These are phyloP conservation scores for Alternaria sp. DNA, from an alignment of 2,329 filamentous ascomycete species.

Conservation along the genomic window DNA sequence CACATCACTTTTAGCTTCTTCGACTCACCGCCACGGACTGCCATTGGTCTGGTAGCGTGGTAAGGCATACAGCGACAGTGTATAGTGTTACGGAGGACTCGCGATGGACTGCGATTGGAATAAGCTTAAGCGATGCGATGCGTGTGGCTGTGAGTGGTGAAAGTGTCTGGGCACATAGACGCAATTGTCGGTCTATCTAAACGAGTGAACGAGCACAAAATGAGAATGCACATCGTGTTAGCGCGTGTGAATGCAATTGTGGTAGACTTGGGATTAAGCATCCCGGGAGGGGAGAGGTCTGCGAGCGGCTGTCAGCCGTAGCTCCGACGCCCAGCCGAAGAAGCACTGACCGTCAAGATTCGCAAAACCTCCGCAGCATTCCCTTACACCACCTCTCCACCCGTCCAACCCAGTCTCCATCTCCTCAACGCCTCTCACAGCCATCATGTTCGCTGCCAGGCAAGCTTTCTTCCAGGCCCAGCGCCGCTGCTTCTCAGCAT, in stretches of 20 bases:
- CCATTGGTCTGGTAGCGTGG: neutral
- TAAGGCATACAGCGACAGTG: neutral
- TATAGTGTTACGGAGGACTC: neutral
- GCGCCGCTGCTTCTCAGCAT: constrained; percentile 60
- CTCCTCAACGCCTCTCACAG: constrained; percentile 24
- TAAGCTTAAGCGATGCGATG: neutral
- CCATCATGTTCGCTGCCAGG: constrained; percentile 71
- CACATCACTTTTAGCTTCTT: neutral
- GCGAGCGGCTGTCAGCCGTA: constrained; percentile 24
- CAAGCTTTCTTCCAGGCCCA: constrained; percentile 58
- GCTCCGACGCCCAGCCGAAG: constrained; percentile 22
- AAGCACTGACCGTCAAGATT: constrained; percentile 27
- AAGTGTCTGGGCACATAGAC: no score
- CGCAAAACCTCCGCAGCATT: constrained; percentile 33
- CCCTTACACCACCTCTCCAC: constrained; percentile 23
- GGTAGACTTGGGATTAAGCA: neutral
- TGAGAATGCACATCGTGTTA: neutral
- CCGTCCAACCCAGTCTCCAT: constrained; percentile 36
- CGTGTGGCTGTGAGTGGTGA: neutral
- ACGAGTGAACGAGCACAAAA: neutral
- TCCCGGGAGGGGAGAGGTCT: constrained; percentile 3
- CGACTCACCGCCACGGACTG: constrained; percentile 1
- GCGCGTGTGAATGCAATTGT: neutral
- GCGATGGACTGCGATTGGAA: neutral
- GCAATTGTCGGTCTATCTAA: no score